Base-by-base conservation (phyloP, 768 basidiomycete genomes). In the Coprinopsis sp. region DNA sequence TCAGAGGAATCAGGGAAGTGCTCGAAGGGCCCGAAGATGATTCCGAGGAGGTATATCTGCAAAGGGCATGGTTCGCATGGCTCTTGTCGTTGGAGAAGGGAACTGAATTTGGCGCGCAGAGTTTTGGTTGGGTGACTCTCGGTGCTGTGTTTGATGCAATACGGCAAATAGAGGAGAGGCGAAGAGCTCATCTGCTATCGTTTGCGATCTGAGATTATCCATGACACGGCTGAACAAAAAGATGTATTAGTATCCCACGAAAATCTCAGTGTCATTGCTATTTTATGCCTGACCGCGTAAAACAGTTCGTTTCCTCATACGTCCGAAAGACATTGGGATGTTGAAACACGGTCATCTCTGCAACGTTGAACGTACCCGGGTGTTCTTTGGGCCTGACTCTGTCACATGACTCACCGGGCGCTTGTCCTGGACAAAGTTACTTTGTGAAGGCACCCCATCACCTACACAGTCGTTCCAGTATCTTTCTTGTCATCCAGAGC, bases 81-180 rank as follows among this genome's bases (percentile, higher is more conserved):
- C 57, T 70, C 46, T 50, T 82, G 10, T 69, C 76, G 0, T 55
- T 64, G 7, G 47, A 63, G 2, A 51, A 55, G 34, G 47, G 59
- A n/a, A 58, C 63, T 12, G 50, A 54, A 8, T 84, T 82, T 51
- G 83, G 82, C 0, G 78, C 77, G 21, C 69, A 73, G 44, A 81
- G 77, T 56, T 85, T 83, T 58, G 71, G 74, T 19, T 84, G 78
- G 76, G 57, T 86, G 18, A 72, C 77, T 4, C 62, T 85, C 27
- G 75, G 78, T 2, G 68, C 69, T 4, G 67, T 82, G 29, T 84
- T 84, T 48, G 82, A 82, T 29, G 67, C 68, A 21, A 62, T 74
- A 25, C 68, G 66, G 53, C 65, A 70, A 33, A 69, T 79, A 37
- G 74, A 79, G 37, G 67, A 69, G 25, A 55, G 57, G 25, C n/a